Conservation (phyloP, 2,329 filamentous ascomycete species). For the Aspergillus tamarii region DNA sequence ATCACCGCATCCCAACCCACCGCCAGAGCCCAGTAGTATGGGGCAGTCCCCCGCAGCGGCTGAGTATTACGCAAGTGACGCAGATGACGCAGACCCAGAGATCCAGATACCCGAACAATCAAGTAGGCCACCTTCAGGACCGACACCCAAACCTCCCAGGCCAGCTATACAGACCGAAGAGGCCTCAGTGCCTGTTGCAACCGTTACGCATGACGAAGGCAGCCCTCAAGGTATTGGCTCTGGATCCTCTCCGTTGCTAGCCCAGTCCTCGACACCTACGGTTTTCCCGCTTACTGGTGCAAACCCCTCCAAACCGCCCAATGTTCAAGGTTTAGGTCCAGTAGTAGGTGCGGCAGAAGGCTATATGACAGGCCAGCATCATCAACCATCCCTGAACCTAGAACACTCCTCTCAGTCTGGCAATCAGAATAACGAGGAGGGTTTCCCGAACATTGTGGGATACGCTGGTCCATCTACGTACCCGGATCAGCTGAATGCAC, state of each 20-base stretch:
- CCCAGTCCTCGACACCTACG: conserved; percentile 21
- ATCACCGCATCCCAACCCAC: conserved; percentile 55
- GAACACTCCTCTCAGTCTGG: conserved; percentile 35
- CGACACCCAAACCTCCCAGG: conserved; percentile 29
- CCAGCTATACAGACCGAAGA: conserved; percentile 37
- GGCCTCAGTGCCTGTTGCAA: conserved; percentile 32
- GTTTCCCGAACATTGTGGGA: conserved; percentile 21
- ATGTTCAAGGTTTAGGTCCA: conserved; percentile 36
- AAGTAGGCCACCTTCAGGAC: conserved; percentile 17
- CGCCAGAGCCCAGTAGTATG: conserved; percentile 60
- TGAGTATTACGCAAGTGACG: conserved; percentile 54
- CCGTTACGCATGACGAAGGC: conserved; percentile 46
- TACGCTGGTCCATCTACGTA: conserved; percentile 16
- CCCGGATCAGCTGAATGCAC: conserved; percentile 14
- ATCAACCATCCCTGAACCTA: conserved; percentile 34
- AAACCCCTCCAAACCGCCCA: conserved; percentile 29
- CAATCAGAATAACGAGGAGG: conserved; percentile 34
- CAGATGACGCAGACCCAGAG: conserved; percentile 29
- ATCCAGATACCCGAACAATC: conserved; percentile 16
- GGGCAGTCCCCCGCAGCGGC: conserved; percentile 55
- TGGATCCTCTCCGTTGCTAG: conserved; percentile 23
- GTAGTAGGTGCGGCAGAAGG: conserved; percentile 46
- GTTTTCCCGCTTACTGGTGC: conserved; percentile 22
- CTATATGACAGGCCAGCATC: conserved; percentile 42
- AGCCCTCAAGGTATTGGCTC: conserved; percentile 26